Percentiles rank a stretch among this genome's conserved stretches.
Conservation (phyloP, 352 stramenopile species). For the Phytophthora rubi region DNA sequence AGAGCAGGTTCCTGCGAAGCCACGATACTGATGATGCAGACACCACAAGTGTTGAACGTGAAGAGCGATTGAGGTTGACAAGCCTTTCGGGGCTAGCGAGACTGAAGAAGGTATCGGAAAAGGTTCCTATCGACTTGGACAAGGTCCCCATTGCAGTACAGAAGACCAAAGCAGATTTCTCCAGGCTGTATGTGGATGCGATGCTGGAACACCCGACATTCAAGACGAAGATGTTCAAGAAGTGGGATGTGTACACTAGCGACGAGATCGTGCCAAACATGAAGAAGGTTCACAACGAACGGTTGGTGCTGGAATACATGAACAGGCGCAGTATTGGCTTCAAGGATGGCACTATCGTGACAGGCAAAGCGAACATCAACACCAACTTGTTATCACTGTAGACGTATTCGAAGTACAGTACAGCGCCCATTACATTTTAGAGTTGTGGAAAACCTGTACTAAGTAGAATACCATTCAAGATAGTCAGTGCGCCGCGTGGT, state of each 20-base stretch:
- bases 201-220: background rate
- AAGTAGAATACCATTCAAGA: no score
- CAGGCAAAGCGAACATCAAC: background rate
- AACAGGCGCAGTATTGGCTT: background rate
- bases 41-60: background rate
- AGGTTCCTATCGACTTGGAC: background rate
- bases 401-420: no score
- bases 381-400: no score
- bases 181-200: background rate
- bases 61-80: background rate
- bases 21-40: background rate
- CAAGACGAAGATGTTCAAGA: constrained; percentile 5
- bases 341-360: background rate
- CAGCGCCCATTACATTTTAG: no score
- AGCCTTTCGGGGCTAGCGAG: background rate
- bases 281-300: background rate
- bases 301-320: background rate
- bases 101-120: background rate
- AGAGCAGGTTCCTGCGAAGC: background rate
- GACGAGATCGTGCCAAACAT: background rate
- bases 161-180: background rate
- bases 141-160: background rate
- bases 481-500: no score
- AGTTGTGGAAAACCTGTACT: no score
- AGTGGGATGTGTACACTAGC: background rate